A percentile compares a stretch with the other conserved stretches of the same genome.
phyloP scores from a whole-genome alignment of 805 yeast genomes.

The Cyberlindnera euphorbiae region DNA sequence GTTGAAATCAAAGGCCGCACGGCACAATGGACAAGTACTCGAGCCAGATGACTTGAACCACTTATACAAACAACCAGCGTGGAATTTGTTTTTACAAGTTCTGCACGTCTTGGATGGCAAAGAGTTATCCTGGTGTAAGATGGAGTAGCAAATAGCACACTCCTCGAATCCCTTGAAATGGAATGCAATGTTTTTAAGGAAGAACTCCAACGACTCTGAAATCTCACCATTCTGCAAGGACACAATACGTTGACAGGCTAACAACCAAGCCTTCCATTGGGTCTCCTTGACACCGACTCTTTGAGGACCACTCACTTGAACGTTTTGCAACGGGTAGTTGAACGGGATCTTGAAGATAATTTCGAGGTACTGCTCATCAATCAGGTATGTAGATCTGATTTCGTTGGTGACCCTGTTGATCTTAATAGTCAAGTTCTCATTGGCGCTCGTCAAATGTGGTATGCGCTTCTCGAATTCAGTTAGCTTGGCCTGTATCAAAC shows the following conservation, averaged over 20 bases:
- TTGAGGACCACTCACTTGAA: slow-evolving; percentile 70
- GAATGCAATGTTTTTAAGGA: slow-evolving; percentile 61
- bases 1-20: slow-evolving; percentile 54
- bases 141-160: slow-evolving; percentile 94
- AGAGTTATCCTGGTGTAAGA: slow-evolving; percentile 80
- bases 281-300: slow-evolving; percentile 86
- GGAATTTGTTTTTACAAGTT: slow-evolving; percentile 91
- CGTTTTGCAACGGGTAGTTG: slow-evolving; percentile 72
- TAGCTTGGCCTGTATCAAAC: slow-evolving; percentile 54
- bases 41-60: slow-evolving; percentile 96
- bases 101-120: slow-evolving; percentile 85
- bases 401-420: slow-evolving; percentile 60
- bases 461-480: slow-evolving; percentile 42
- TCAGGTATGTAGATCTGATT: slow-evolving; percentile 64
- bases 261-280: slow-evolving; percentile 92
- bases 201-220: slow-evolving; percentile 37
- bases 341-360: slow-evolving; percentile 69
- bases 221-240: slow-evolving; percentile 67
- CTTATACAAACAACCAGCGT: slow-evolving; percentile 90
- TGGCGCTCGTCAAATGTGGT: slow-evolving; percentile 28
- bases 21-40: slow-evolving; percentile 92
- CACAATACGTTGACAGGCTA: slow-evolving; percentile 83
- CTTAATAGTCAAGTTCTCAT: slow-evolving; percentile 47
- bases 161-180: slow-evolving; percentile 94
- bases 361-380: slow-evolving; percentile 86